These are phyloP conservation scores for Penicillium turbatum DNA, from an alignment of 495 filamentous ascomycete genomes.

Conservation along the genomic window DNA sequence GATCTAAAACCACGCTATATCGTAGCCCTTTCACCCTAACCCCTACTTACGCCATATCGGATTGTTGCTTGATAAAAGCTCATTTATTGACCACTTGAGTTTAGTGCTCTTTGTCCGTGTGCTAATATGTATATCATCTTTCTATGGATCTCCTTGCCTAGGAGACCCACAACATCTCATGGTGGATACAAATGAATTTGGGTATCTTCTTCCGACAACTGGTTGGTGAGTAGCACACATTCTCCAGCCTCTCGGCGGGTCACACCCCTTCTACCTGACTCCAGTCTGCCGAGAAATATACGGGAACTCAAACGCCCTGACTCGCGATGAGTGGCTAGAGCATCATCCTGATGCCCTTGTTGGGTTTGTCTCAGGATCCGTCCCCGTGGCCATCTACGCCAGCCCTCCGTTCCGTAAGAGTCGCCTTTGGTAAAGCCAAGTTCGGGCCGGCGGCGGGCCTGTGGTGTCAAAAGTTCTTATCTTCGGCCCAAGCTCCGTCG, in stretches of 20 bases:
- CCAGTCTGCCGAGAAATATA: background rate
- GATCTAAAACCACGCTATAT: too few species aligned
- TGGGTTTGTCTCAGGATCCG: background rate
- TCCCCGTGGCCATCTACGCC: background rate
- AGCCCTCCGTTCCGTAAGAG: background rate
- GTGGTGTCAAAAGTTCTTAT: background rate
- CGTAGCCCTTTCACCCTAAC: too few species aligned
- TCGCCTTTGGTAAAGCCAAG: background rate
- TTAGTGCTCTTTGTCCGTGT: too few species aligned
- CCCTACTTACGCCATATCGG: too few species aligned
- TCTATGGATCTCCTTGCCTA: too few species aligned
- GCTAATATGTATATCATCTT: too few species aligned
- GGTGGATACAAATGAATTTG: background rate
- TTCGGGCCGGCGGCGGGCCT: background rate
- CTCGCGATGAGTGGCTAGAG: background rate
- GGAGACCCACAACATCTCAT: background rate
- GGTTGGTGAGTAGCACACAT: background rate
- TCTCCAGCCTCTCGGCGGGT: background rate
- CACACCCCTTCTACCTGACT: background rate
- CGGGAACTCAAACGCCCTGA: background rate
- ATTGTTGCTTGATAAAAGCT: too few species aligned
- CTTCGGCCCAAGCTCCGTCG: background rate
- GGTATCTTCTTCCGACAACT: background rate
- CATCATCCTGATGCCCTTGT: background rate
- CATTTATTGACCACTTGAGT: too few species aligned